Evolutionary conservation across 225 moss, liverwort and hornwort species (phyloP).

Genomic region (Straminergon stramineum): DNA sequence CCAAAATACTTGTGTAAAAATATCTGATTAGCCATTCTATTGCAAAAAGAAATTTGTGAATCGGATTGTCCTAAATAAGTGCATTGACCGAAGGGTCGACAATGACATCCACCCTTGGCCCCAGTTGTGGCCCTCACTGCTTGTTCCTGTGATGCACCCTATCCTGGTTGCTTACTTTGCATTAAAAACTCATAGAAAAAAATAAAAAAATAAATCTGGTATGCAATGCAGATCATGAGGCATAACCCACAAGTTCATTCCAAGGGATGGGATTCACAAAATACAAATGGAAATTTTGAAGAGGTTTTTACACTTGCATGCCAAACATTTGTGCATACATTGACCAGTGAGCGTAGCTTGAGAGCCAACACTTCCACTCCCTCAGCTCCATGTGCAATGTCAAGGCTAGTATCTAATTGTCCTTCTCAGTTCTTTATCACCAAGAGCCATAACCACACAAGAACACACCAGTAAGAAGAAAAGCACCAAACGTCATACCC

Average conservation of each 20-base stretch:
- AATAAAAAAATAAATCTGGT: neutral
- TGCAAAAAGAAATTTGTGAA: neutral
- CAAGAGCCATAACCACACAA: neutral
- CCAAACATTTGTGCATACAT: neutral
- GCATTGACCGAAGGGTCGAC: neutral
- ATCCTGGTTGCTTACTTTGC: neutral
- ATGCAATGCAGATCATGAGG: neutral
- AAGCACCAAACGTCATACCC: neutral
- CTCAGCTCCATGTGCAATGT: neutral
- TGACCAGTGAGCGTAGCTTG: neutral
- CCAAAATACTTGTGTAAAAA: neutral
- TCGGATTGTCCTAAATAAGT: neutral
- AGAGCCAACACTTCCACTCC: neutral
- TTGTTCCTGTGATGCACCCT: neutral
- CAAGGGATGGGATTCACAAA: neutral
- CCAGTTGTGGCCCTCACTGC: neutral
- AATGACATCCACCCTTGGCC: neutral
- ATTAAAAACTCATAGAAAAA: neutral
- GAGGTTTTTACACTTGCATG: neutral
- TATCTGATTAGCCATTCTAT: neutral
- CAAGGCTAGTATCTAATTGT: neutral
- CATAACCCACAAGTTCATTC: neutral
- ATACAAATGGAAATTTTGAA: neutral
- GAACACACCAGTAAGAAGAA: neutral
- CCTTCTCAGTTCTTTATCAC: neutral